Conservation (phyloP, 805 yeast genomes). For the Metschnikowia amazonensis region DNA sequence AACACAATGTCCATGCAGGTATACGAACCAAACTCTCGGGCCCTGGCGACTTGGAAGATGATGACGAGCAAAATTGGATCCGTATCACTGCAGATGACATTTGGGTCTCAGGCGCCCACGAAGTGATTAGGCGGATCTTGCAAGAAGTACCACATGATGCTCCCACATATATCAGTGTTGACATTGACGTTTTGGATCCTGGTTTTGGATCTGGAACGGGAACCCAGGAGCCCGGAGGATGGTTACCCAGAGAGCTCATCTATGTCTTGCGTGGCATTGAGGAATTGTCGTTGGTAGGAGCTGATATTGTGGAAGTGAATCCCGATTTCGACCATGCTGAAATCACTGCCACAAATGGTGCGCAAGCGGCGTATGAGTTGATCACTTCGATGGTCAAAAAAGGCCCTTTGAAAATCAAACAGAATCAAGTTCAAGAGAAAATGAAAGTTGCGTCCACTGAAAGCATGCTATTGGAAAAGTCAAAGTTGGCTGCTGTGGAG, state of each 20-base stretch:
- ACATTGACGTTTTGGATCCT: conserved; percentile 61
- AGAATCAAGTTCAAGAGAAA: conserved; percentile 6
- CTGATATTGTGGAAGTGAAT: conserved; percentile 56
- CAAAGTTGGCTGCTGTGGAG: neutral
- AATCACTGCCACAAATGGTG: conserved; percentile 64
- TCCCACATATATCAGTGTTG: conserved; percentile 78
- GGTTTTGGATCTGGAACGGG: conserved; percentile 59
- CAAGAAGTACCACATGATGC: conserved; percentile 54
- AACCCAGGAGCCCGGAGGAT: conserved; percentile 58
- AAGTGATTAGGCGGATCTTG: conserved; percentile 50
- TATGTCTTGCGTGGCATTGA: conserved; percentile 46
- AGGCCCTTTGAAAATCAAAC: conserved; percentile 28
- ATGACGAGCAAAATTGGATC: conserved; percentile 62
- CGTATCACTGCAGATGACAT: conserved; percentile 72
- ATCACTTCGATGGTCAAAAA: conserved; percentile 72
- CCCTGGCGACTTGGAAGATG: conserved; percentile 55
- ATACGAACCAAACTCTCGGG: conserved; percentile 71
- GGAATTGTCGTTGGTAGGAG: conserved; percentile 47
- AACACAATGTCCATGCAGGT: conserved; percentile 69
- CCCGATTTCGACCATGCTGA: conserved; percentile 66
- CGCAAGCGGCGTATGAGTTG: conserved; percentile 67
- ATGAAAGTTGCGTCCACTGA: conserved; percentile 1
- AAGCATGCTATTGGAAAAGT: neutral
- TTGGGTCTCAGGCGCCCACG: conserved; percentile 61
- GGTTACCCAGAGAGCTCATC: conserved; percentile 52